These are phyloP conservation scores for Nemophila menziesii DNA, from an alignment of 257 asterid genomes.

Conservation along the genomic window DNA sequence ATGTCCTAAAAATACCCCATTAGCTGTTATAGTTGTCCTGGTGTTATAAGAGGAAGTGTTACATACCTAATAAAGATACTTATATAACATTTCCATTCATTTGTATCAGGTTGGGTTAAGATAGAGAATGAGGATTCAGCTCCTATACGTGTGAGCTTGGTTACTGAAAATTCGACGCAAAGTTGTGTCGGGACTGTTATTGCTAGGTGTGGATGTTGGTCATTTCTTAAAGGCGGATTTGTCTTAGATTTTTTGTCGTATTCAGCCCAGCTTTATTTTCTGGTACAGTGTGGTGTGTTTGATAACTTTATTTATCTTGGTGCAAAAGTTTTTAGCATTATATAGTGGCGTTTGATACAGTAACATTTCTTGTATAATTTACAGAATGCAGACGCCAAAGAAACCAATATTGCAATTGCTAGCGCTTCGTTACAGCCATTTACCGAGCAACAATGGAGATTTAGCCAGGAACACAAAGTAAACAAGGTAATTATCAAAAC, in stretches of 20 bases:
- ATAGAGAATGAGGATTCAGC: conserved; percentile 25
- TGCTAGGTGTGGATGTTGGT: conserved; percentile 58
- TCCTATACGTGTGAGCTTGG: conserved; percentile 32
- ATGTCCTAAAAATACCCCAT: too few relatives aligned
- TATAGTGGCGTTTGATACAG: too few relatives aligned
- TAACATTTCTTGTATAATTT: conserved; percentile 1
- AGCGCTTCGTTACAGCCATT: conserved; percentile 49
- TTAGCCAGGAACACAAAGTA: conserved; percentile 23
- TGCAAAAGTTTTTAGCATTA: too few relatives aligned
- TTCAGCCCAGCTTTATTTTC: conserved; percentile 27
- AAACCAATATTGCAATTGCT: conserved; percentile 14
- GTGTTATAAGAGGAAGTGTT: too few relatives aligned
- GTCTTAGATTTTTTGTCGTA: conserved; percentile 31
- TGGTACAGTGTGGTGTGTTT: too few relatives aligned
- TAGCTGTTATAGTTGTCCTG: too few relatives aligned
- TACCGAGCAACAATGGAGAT: conserved; percentile 32
- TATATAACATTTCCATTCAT: too few relatives aligned
- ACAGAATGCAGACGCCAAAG: conserved; percentile 17
- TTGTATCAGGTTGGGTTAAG: conserved; percentile 78
- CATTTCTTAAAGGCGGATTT: conserved; percentile 77
- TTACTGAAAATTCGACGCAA: conserved; percentile 19
- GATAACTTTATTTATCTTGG: too few relatives aligned
- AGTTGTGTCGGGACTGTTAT: conserved; percentile 55
- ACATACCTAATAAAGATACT: too few relatives aligned
- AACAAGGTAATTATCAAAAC: conserved; percentile 19